phyloP scores from a whole-genome alignment of 768 basidiomycete genomes.

The Mycena haematopus region DNA sequence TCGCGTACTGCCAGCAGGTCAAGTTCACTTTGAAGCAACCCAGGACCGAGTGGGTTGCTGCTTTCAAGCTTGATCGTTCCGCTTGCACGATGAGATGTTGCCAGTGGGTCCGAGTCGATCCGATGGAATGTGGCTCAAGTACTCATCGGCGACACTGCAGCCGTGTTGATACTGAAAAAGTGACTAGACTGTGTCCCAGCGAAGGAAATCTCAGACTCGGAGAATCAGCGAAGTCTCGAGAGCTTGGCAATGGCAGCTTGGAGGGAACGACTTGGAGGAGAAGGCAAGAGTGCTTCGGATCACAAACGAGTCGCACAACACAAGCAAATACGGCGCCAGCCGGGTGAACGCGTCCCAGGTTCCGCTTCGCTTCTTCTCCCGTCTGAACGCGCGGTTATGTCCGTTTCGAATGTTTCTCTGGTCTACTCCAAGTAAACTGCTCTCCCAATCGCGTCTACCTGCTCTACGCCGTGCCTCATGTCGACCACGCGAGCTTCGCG shows the following conservation, averaged over 20 bases:
- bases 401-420: conserved; percentile 10
- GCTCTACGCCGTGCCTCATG: background rate
- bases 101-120: no score
- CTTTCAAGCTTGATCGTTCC: conserved; percentile 40
- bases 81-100: conserved; percentile 22
- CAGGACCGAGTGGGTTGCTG: conserved; percentile 47
- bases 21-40: conserved; percentile 39
- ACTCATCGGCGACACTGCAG: conserved; percentile 16
- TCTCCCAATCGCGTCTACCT: background rate
- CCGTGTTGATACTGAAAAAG: background rate
- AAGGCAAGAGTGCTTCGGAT: no score
- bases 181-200: background rate
- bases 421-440: conserved; percentile 5
- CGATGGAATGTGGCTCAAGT: conserved; percentile 20
- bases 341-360: background rate
- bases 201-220: conserved; percentile 30
- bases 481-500: background rate
- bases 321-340: background rate
- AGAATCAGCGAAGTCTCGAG: conserved; percentile 40
- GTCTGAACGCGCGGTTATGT: conserved; percentile 8
- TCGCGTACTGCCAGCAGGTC: conserved; percentile 32
- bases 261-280: no score
- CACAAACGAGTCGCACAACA: background rate
- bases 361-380: background rate
- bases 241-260: no score